phyloP scores from a whole-genome alignment of 2,329 filamentous ascomycete genomes.

The Purpureocillium takamizusanense region DNA sequence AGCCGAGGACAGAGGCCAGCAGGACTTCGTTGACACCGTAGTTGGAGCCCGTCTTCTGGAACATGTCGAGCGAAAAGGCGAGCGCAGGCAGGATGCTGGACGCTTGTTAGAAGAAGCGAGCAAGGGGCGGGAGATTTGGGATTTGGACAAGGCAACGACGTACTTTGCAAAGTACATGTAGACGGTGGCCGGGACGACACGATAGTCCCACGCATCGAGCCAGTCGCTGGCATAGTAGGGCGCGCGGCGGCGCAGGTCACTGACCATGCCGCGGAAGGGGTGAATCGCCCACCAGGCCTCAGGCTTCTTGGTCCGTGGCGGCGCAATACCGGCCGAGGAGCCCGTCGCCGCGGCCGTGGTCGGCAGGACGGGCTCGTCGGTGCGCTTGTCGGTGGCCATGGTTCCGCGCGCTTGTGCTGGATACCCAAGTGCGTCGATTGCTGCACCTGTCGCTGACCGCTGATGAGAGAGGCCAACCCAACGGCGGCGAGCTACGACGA shows the following conservation, averaged over 20 bases:
- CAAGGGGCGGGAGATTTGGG: not conserved
- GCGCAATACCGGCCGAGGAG: too few species aligned
- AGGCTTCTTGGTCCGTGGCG: too few species aligned
- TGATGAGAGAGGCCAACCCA: too few species aligned
- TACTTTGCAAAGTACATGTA: slow-evolving; percentile 97
- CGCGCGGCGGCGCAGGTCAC: slow-evolving; percentile 63
- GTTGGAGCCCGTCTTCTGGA: slow-evolving; percentile 73
- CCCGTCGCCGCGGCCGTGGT: not conserved
- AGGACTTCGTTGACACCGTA: slow-evolving; percentile 89
- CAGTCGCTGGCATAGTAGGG: slow-evolving; percentile 80
- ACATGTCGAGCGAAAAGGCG: slow-evolving; percentile 90
- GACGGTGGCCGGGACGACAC: slow-evolving; percentile 75
- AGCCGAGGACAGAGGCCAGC: slow-evolving; percentile 73
- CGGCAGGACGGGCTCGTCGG: not conserved
- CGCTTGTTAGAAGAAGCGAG: too few species aligned
- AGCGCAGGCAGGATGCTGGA: slow-evolving; percentile 73
- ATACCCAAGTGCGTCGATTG: too few species aligned
- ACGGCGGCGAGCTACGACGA: too few species aligned
- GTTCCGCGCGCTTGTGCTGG: too few species aligned
- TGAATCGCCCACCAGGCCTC: slow-evolving; percentile 63
- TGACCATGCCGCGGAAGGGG: slow-evolving; percentile 69
- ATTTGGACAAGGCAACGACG: slow-evolving; percentile 9
- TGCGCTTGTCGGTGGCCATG: not conserved
- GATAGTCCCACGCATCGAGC: slow-evolving; percentile 83
- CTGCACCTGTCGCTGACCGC: too few species aligned